A percentile compares a stretch with the other conserved stretches of the same genome.
These are phyloP conservation scores for Penicillium vulpinum DNA, from an alignment of 2,329 filamentous ascomycete species.

Conservation along the genomic window DNA sequence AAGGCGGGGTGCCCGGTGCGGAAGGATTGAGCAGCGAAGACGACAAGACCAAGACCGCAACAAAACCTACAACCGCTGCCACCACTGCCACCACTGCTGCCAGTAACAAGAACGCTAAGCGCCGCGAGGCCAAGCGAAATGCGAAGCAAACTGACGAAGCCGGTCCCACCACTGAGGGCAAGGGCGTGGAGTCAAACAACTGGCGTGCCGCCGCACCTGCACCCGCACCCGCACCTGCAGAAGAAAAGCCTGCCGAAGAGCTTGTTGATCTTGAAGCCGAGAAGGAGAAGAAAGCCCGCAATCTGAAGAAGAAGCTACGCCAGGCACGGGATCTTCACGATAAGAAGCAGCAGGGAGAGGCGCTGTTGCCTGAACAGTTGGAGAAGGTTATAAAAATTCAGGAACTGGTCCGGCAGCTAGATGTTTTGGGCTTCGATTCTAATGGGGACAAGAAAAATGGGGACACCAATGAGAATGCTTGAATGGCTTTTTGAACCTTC, in stretches of 20 bases:
- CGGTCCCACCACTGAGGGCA: conserved; percentile 22
- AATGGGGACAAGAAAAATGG: conserved; percentile 65
- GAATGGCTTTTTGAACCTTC: neutral
- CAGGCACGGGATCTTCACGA: conserved; percentile 87
- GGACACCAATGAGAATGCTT: conserved; percentile 19
- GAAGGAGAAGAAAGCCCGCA: conserved; percentile 88
- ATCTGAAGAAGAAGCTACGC: conserved; percentile 89
- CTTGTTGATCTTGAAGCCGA: conserved; percentile 69
- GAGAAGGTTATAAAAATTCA: conserved; percentile 98
- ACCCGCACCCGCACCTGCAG: conserved; percentile 18
- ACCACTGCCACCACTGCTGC: conserved; percentile 44
- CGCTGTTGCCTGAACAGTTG: conserved; percentile 86
- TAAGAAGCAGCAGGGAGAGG: conserved; percentile 85
- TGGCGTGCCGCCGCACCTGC: conserved; percentile 30
- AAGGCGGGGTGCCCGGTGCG: conserved; percentile 73
- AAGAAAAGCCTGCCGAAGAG: conserved; percentile 30
- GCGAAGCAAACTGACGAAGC: conserved; percentile 60
- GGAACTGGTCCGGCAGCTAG: conserved; percentile 85
- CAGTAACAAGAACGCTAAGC: conserved; percentile 84
- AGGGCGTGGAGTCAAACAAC: conserved; percentile 32
- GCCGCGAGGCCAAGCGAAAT: conserved; percentile 66
- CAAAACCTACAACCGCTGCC: neutral
- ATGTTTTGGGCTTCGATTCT: conserved; percentile 77
- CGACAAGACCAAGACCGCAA: conserved; percentile 47
- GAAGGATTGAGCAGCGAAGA: conserved; percentile 56